Evolutionary conservation across 169 alveolate species (phyloP).

Genomic region (Plasmodium vinckei): DNA sequence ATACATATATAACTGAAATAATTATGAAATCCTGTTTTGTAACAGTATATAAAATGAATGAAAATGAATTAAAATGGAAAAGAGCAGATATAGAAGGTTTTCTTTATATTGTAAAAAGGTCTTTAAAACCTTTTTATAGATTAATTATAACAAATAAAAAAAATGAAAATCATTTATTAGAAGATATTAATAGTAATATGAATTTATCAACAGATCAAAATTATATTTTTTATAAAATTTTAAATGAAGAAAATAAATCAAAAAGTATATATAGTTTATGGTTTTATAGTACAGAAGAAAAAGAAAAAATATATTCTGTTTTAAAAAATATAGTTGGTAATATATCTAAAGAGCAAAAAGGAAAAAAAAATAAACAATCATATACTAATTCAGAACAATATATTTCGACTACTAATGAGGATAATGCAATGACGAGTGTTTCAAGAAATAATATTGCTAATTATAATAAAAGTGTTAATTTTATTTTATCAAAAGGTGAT

Average conservation of each 20-base stretch:
- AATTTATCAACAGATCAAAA: constrained; percentile 78
- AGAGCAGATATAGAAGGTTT: constrained; percentile 85
- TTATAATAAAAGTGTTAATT: constrained; percentile 28
- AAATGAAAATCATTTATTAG: constrained; percentile 81
- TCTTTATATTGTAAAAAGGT: constrained; percentile 77
- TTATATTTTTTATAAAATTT: constrained; percentile 79
- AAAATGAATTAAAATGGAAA: constrained; percentile 79
- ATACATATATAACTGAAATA: constrained; percentile 75
- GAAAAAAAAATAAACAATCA: no score
- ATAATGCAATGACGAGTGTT: background rate
- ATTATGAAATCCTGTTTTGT: constrained; percentile 83
- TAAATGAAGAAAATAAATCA: constrained; percentile 27
- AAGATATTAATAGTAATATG: constrained; percentile 80
- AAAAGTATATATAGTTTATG: constrained; percentile 48
- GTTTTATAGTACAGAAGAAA: constrained; percentile 70
- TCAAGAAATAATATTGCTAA: background rate
- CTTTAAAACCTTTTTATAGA: constrained; percentile 72
- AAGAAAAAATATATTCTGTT: constrained; percentile 37
- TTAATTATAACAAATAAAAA: constrained; percentile 81
- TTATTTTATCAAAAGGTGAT: constrained; percentile 14
- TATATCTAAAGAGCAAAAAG: background rate
- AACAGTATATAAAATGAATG: constrained; percentile 80
- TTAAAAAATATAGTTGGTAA: constrained; percentile 30
- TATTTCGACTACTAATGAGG: background rate
- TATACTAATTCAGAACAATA: background rate